Conservation (phyloP, 257 asterid genomes). For the Euphrasia confusa region DNA sequence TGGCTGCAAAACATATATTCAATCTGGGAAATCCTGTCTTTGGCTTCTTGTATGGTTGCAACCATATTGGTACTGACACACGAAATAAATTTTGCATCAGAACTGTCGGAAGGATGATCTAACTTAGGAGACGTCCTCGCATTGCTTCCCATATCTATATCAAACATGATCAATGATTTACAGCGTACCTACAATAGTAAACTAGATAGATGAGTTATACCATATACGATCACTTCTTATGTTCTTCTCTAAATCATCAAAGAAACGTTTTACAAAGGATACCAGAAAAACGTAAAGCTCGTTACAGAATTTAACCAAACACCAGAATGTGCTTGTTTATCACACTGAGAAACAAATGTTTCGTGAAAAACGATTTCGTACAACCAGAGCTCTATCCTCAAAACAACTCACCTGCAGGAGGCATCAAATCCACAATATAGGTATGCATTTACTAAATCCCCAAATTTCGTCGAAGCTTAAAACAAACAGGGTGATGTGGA, state of each 20-base stretch:
- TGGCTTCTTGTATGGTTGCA: constrained; percentile 81
- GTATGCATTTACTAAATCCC: not conserved
- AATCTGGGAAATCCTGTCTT: constrained; percentile 84
- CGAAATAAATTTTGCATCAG: constrained; percentile 62
- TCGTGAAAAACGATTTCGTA: not conserved
- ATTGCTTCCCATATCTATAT: constrained; percentile 47
- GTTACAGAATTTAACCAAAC: constrained; percentile 2
- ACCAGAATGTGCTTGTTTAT: constrained; percentile 6
- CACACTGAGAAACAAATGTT: constrained; percentile 4
- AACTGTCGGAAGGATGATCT: constrained; percentile 36
- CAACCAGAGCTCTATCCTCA: constrained; percentile 1
- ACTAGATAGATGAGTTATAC: constrained; percentile 12
- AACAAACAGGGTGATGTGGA: not conserved
- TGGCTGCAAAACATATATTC: constrained; percentile 84
- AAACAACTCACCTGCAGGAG: constrained; percentile 2
- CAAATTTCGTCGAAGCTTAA: not conserved
- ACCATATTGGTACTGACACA: constrained; percentile 77
- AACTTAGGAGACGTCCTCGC: constrained; percentile 37
- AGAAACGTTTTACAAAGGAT: not conserved
- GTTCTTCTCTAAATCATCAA: not conserved
- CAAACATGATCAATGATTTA: constrained; percentile 12
- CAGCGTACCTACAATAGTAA: constrained; percentile 25
- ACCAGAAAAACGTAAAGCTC: not conserved
- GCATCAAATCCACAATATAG: constrained; percentile 4
- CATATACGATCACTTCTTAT: constrained; percentile 4